Evolutionary conservation across 495 filamentous ascomycete genomes (phyloP).

Genomic region (Lasiosphaeriaceae sp.): DNA sequence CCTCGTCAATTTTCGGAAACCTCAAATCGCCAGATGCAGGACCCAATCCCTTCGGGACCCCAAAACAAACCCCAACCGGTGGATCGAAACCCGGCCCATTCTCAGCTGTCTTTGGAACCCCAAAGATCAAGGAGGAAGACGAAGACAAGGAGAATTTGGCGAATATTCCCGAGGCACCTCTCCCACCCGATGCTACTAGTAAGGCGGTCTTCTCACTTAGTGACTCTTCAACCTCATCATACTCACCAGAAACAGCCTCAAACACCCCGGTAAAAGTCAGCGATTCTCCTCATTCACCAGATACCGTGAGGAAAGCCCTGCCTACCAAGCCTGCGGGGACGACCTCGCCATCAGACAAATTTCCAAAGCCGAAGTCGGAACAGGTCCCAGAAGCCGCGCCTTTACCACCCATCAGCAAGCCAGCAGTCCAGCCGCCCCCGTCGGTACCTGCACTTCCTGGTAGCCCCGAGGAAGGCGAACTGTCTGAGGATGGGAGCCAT

Average conservation of each 20-base stretch:
- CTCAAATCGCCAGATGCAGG: slow-evolving; percentile 11
- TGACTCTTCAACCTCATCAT: slow-evolving; percentile 56
- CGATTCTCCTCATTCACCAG: slow-evolving; percentile 39
- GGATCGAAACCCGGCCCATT: neutral
- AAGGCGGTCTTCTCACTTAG: slow-evolving; percentile 60
- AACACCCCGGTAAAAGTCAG: slow-evolving; percentile 24
- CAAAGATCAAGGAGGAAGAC: slow-evolving; percentile 34
- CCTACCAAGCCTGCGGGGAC: slow-evolving; percentile 10
- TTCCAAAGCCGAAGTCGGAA: slow-evolving; percentile 6
- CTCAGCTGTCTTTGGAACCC: slow-evolving; percentile 13
- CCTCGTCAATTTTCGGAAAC: slow-evolving; percentile 8
- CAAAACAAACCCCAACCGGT: too few relatives aligned
- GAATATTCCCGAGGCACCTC: slow-evolving; percentile 50
- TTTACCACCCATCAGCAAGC: slow-evolving; percentile 24
- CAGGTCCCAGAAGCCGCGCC: slow-evolving; percentile 21
- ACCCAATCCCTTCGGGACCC: too few relatives aligned
- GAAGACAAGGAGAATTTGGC: slow-evolving; percentile 29
- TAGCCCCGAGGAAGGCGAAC: slow-evolving; percentile 19
- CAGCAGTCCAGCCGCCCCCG: slow-evolving; percentile 17
- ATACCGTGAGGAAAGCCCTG: slow-evolving; percentile 23
- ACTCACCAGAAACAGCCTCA: slow-evolving; percentile 34
- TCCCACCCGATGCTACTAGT: slow-evolving; percentile 76
- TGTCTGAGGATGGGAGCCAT: slow-evolving; percentile 26
- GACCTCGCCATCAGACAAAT: slow-evolving; percentile 2
- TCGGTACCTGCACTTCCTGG: slow-evolving; percentile 21